phyloP scores from a whole-genome alignment of 1,139 yeast genomes.

The Saccharomyces hybrid region DNA sequence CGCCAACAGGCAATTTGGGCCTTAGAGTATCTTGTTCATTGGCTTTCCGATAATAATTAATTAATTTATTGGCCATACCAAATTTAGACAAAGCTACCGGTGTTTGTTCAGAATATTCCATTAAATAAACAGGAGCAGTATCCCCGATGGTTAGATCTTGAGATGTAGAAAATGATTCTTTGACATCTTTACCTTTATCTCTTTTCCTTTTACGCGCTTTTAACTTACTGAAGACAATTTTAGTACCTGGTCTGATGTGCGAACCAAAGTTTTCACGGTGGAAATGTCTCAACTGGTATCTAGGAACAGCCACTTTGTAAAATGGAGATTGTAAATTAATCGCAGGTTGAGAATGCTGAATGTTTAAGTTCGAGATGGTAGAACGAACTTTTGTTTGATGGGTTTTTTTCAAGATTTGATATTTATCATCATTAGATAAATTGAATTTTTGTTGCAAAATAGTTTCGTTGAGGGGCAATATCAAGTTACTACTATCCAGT shows the following conservation, averaged over 20 bases:
- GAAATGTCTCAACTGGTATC: slow-evolving; percentile 64
- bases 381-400: slow-evolving; percentile 90
- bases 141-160: slow-evolving; percentile 80
- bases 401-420: slow-evolving; percentile 73
- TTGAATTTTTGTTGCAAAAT: slow-evolving; percentile 51
- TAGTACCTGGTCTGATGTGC: slow-evolving; percentile 66
- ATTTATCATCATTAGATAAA: slow-evolving; percentile 81
- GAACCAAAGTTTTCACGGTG: slow-evolving; percentile 64
- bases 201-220: slow-evolving; percentile 81
- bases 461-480: slow-evolving; percentile 22
- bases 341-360: slow-evolving; percentile 91
- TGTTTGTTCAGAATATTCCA: slow-evolving; percentile 87
- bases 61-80: slow-evolving; percentile 94
- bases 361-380: slow-evolving; percentile 81
- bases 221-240: slow-evolving; percentile 64
- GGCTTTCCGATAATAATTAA: slow-evolving; percentile 85
- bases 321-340: slow-evolving; percentile 81
- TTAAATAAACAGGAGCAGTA: slow-evolving; percentile 62
- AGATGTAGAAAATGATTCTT: slow-evolving; percentile 62
- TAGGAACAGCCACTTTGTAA: slow-evolving; percentile 69
- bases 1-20: slow-evolving; percentile 87
- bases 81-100: slow-evolving; percentile 79
- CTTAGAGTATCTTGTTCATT: slow-evolving; percentile 74
- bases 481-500: slow-evolving; percentile 6
- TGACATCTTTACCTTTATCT: slow-evolving; percentile 76